Conservation (phyloP, 2,329 filamentous ascomycete genomes). For the Cryphonectria japonica region DNA sequence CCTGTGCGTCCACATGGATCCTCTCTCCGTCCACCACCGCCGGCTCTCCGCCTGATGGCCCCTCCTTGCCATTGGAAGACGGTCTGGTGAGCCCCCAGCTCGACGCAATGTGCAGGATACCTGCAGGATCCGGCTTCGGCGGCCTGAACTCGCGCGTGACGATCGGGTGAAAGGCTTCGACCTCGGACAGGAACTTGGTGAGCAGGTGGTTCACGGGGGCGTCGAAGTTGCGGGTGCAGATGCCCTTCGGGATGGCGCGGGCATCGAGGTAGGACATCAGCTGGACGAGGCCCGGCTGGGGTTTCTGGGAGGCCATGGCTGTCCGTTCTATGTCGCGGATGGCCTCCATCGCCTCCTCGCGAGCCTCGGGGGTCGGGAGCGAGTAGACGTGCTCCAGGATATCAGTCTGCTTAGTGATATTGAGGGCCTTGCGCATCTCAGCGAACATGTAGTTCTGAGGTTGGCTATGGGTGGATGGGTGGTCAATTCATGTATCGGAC, state of each 20-base stretch:
- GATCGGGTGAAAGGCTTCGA: conserved; percentile 72
- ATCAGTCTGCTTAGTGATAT: conserved; percentile 73
- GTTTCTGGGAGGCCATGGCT: conserved; percentile 78
- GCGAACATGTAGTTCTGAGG: conserved; percentile 96
- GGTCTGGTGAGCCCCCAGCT: conserved; percentile 66
- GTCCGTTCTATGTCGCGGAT: conserved; percentile 79
- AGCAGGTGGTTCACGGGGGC: conserved; percentile 76
- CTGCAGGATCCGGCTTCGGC: conserved; percentile 86
- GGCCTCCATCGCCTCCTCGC: conserved; percentile 68
- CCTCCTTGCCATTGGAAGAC: conserved; percentile 9
- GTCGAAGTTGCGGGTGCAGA: conserved; percentile 95
- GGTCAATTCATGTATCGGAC: not conserved
- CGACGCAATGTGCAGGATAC: conserved; percentile 82
- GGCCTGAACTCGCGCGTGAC: conserved; percentile 82
- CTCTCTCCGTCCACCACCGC: conserved; percentile 13
- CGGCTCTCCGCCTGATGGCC: not conserved
- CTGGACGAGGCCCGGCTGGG: conserved; percentile 76
- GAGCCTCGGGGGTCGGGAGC: conserved; percentile 63
- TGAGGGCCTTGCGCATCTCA: conserved; percentile 78
- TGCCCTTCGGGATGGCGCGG: conserved; percentile 71
- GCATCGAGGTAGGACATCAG: conserved; percentile 84
- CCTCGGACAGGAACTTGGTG: conserved; percentile 68
- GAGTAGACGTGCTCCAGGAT: conserved; percentile 87
- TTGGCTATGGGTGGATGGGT: conserved; percentile 55
- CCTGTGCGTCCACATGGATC: conserved; percentile 18